Evolutionary conservation across 768 basidiomycete species (phyloP).

Genomic region (Serendipita sp.): DNA sequence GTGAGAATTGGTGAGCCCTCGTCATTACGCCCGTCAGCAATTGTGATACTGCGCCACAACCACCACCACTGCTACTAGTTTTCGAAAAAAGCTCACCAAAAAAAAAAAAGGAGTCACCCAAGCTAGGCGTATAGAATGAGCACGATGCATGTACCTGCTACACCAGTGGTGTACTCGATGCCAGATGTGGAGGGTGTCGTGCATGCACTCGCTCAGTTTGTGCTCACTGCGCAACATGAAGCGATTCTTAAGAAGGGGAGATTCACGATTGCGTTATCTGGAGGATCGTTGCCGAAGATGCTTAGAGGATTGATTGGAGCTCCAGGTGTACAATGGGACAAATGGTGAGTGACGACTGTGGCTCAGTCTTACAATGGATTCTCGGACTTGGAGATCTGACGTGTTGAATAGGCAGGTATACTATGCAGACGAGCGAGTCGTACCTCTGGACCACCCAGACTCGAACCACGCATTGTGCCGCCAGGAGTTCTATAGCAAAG

Average conservation of each 20-base stretch:
- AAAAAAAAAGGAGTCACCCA: no score
- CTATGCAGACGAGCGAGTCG: slow-evolving; percentile 91
- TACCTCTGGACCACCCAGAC: slow-evolving; percentile 82
- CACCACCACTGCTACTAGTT: no score
- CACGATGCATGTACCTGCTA: slow-evolving; percentile 20
- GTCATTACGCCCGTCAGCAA: no score
- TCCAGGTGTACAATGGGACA: slow-evolving; percentile 70
- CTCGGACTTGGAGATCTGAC: not conserved
- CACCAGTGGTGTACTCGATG: slow-evolving; percentile 64
- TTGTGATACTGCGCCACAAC: no score
- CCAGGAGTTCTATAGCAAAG: slow-evolving; percentile 59
- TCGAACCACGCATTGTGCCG: slow-evolving; percentile 76
- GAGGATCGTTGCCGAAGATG: slow-evolving; percentile 76
- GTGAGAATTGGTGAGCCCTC: no score
- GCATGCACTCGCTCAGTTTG: slow-evolving; percentile 57
- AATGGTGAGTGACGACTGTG: slow-evolving; percentile 46
- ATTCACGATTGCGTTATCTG: slow-evolving; percentile 88
- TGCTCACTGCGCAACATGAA: slow-evolving; percentile 76
- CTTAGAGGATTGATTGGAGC: slow-evolving; percentile 53
- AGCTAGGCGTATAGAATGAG: not conserved
- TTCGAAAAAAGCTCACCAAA: no score
- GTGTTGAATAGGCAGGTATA: slow-evolving; percentile 67
- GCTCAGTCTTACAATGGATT: not conserved
- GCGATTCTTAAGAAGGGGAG: slow-evolving; percentile 74
- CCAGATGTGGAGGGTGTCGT: slow-evolving; percentile 36